These are phyloP conservation scores for Gamsiella multidivaricata DNA, from an alignment of 192 early-diverging fungal species.

Conservation along the genomic window DNA sequence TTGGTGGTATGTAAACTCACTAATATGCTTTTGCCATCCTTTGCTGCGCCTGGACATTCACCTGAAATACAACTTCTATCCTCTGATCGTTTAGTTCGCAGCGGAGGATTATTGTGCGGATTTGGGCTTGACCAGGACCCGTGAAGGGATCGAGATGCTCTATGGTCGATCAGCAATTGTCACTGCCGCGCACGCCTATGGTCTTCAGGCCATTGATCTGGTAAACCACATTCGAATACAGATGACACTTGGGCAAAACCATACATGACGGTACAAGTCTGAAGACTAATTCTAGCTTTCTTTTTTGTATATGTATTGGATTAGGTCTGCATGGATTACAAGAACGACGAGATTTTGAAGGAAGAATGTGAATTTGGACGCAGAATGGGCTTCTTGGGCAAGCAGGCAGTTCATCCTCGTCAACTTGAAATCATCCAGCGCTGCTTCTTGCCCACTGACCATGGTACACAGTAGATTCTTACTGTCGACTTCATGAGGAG, in stretches of 20 bases:
- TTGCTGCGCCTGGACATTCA: no score
- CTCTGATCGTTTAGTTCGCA: conserved; percentile 67
- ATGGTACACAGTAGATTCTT: conserved; percentile 61
- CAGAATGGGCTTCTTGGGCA: conserved; percentile 94
- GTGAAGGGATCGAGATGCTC: conserved; percentile 76
- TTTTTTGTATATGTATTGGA: background rate
- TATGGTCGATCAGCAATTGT: conserved; percentile 83
- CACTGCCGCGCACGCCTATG: conserved; percentile 84
- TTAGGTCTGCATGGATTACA: conserved; percentile 89
- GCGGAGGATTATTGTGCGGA: conserved; percentile 98
- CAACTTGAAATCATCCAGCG: conserved; percentile 88
- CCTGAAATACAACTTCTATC: background rate
- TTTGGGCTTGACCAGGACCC: conserved; percentile 82
- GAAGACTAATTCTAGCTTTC: background rate
- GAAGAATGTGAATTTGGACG: conserved; percentile 90
- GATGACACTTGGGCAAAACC: no score
- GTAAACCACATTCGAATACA: conserved; percentile 51
- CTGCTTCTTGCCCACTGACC: conserved; percentile 77
- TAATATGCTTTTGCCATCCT: no score
- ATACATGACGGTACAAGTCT: no score
- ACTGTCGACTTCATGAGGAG: no score
- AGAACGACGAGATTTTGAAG: conserved; percentile 68
- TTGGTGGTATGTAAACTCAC: conserved; percentile 74
- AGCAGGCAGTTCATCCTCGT: conserved; percentile 94
- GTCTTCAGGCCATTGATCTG: conserved; percentile 93